A percentile compares a stretch with the other conserved stretches of the same genome.
Evolutionary conservation across 2,329 filamentous ascomycete species (phyloP).

Genomic region (Clarireedia paspali): DNA sequence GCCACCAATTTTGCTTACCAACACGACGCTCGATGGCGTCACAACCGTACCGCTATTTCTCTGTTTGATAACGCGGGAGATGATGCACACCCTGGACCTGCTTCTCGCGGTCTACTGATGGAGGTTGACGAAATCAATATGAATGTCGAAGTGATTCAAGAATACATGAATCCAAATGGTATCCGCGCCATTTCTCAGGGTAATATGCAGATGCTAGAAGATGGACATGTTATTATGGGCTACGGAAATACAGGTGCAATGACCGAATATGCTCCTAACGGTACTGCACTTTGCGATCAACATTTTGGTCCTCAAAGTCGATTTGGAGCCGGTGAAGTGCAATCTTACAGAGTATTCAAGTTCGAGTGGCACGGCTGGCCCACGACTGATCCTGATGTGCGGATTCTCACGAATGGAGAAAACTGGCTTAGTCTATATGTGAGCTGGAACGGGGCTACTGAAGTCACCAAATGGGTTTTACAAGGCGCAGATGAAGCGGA

Average conservation of each 20-base stretch:
- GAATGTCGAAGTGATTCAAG: constrained; percentile 15
- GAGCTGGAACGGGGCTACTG: constrained; percentile 46
- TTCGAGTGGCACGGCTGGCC: constrained; percentile 34
- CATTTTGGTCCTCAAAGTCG: constrained; percentile 34
- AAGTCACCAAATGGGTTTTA: constrained; percentile 36
- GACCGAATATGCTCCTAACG: constrained; percentile 24
- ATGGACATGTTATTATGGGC: constrained; percentile 21
- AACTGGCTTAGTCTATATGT: constrained; percentile 38
- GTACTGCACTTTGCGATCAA: constrained; percentile 28
- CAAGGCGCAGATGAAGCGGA: constrained; percentile 1
- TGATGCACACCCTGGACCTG: constrained; percentile 10
- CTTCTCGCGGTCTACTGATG: constrained; percentile 20
- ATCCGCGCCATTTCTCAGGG: constrained; percentile 21
- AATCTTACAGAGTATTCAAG: constrained; percentile 34
- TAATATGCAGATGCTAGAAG: constrained; percentile 17
- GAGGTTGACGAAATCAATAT: constrained; percentile 15
- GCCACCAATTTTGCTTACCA: constrained; percentile 43
- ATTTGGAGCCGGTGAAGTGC: constrained; percentile 21
- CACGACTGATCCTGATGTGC: constrained; percentile 30
- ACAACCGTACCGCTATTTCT: constrained; percentile 21
- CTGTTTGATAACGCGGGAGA: constrained; percentile 22
- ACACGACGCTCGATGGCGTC: constrained; percentile 38
- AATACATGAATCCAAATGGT: constrained; percentile 16
- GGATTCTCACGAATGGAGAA: constrained; percentile 26
- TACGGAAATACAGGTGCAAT: constrained; percentile 21